Evolutionary conservation across 208 protist genomes (phyloP).

Genomic region (Phytomonas francai): DNA sequence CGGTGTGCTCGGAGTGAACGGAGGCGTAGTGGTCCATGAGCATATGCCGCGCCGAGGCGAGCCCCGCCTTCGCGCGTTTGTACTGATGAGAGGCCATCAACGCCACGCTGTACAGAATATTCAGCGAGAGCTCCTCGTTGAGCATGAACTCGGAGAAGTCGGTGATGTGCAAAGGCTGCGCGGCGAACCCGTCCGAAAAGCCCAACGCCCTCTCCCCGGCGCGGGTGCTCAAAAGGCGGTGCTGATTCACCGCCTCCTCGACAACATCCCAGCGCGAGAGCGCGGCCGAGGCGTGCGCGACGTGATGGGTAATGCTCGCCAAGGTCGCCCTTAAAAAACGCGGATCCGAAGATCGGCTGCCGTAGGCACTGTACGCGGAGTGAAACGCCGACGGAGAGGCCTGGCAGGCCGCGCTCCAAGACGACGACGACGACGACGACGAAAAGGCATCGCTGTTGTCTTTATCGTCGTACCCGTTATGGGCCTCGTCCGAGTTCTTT

Average conservation of each 20-base stretch:
- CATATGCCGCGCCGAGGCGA: conserved; percentile 34
- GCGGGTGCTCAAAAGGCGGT: not conserved
- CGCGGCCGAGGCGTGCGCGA: conserved; percentile 48
- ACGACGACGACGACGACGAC: too few species aligned
- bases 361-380: too few species aligned
- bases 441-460: conserved; percentile 1
- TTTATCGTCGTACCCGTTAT: not conserved
- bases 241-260: conserved; percentile 27
- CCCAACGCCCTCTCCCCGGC: not conserved
- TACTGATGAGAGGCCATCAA: conserved; percentile 43
- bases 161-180: too few species aligned
- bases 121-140: conserved; percentile 38
- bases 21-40: conserved; percentile 61
- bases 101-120: conserved; percentile 53
- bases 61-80: conserved; percentile 42
- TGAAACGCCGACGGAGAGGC: too few species aligned
- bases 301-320: conserved; percentile 44
- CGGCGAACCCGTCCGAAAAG: conserved; percentile 3
- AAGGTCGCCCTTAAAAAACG: too few species aligned
- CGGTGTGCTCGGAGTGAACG: conserved; percentile 64
- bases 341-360: too few species aligned
- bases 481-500: not conserved
- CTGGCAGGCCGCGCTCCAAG: too few species aligned
- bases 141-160: too few species aligned
- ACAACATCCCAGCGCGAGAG: conserved; percentile 74